Evolutionary conservation across 2,329 filamentous ascomycete species (phyloP), one percentile per base, ranked within the genome.

Genomic region (Aquanectria penicillioides): DNA sequence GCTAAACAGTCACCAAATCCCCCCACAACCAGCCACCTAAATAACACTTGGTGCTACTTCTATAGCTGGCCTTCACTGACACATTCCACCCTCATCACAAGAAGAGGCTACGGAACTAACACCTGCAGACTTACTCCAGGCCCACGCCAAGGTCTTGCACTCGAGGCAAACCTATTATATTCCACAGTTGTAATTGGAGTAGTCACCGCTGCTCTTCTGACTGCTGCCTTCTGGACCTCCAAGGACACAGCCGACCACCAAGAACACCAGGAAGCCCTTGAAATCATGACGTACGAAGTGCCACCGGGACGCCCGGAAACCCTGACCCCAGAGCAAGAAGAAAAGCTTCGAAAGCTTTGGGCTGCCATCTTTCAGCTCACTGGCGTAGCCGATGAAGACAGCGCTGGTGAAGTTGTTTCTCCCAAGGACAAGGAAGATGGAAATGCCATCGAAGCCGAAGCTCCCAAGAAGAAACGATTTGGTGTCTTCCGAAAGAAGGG

Each of bases 261-360:
- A 55, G 43, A 57, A 13, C 33, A 59, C 20, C 55, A 66, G 36
- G 59, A 69, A 57, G 53, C 55, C 12, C 13, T 68, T 13, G 61
- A 66, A 59, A 62, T 34, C 26, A 83, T 83, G 81, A 69, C 80
- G 36, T 40, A 70, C 20, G 75, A 82, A 67, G 61, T 72, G 18
- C 84, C 83, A 38, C 85, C 89, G 31, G 95, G 95, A 50, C 88
- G 93, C 61, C 86, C 93, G 52, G 93, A 92, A 58, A 97, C 92
- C 67, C 83, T 99, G 57, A 97, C 94, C n/a, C 76, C 87, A 3
- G 94, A 97, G 62, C 89, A 99, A 78, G 92, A 97, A 70, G 85
- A 86, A 63, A 97, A 96, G 79, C 81, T 99, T 57, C 91, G 90
- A 70, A 90, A 96, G 75, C 85, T 98, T 66, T 99, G 95, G 95